These are phyloP conservation scores for Tarenaya hassleriana DNA, from an alignment of 345 rosid genomes.

Conservation along the genomic window DNA sequence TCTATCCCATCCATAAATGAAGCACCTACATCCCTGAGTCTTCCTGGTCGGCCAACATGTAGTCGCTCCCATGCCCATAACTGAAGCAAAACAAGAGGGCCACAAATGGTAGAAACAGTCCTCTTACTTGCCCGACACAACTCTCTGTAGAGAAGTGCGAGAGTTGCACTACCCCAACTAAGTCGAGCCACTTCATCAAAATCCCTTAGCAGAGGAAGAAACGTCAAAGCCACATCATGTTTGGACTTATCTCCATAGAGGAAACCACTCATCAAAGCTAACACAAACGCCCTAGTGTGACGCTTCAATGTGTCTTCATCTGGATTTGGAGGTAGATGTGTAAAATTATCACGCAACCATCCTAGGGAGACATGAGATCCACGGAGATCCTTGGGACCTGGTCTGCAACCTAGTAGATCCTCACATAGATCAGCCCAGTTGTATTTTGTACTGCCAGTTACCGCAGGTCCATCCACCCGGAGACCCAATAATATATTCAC, in stretches of 20 bases:
- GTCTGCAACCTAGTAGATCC: slow-evolving; percentile 30
- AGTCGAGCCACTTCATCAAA: slow-evolving; percentile 29
- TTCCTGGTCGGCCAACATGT: slow-evolving; percentile 37
- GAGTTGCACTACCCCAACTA: slow-evolving; percentile 35
- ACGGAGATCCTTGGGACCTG: slow-evolving; percentile 32
- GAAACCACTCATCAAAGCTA: slow-evolving; percentile 35
- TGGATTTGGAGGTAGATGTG: slow-evolving; percentile 27
- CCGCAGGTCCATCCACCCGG: slow-evolving; percentile 66
- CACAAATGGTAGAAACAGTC: slow-evolving; percentile 35
- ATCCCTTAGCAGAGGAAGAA: slow-evolving; percentile 29
- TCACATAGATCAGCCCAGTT: slow-evolving; percentile 36
- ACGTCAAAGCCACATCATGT: slow-evolving; percentile 35
- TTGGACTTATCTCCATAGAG: slow-evolving; percentile 35
- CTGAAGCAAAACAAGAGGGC: slow-evolving; percentile 35
- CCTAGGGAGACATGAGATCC: slow-evolving; percentile 33
- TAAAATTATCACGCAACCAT: slow-evolving; percentile 32
- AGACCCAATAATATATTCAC: slow-evolving; percentile 63
- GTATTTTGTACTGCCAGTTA: slow-evolving; percentile 40
- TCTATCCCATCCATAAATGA: slow-evolving; percentile 33
- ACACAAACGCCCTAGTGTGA: slow-evolving; percentile 31
- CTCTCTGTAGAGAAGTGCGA: slow-evolving; percentile 36
- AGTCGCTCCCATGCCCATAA: slow-evolving; percentile 36
- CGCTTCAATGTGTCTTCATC: slow-evolving; percentile 28
- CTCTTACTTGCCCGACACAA: slow-evolving; percentile 34
- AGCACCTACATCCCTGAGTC: slow-evolving; percentile 30